Evolutionary conservation across 805 yeast species (phyloP), one percentile per base, ranked within the genome.

Genomic region (Saturnispora besseyi): DNA sequence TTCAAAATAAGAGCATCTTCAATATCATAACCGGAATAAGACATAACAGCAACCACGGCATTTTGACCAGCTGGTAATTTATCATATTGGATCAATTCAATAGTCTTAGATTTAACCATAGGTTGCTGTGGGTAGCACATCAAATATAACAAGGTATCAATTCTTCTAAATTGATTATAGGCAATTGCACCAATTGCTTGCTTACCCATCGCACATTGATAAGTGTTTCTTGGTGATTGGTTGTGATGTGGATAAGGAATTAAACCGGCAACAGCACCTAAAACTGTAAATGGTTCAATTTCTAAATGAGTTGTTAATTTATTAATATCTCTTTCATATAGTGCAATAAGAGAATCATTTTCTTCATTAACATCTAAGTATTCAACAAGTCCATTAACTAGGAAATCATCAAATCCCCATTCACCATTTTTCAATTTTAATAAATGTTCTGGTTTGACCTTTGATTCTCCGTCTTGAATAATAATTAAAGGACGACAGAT

Each of bases 91-190:
- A 93, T 91, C 54, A 93, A 74, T 69, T 93, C 99, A 57, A 93
- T 93, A 0, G 99, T 93, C 65, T 89, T 87, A 4, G 98, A 89
- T 70, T 93, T 93, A 28, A 93, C 99, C 98, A 93, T 87, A 0
- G 99, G 99, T 65, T 93, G 98, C 69, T 93, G 98, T 4, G 99
- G 99, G 63, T 93, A 93, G n/a, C 89, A 96, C 96, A 93, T 87
- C 56, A 93, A 74, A 62, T 93, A 93, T 56, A 93, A 72, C 62
- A 93, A 70, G 1, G 99, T 93, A 63, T 93, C 99, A 57, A 93
- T 91, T 67, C 99, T 82, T 63, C 88, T 79, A 71, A 93, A 87
- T 69, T 93, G 99, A 67, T 93, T 93, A 66, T 93, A 93, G 10
- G 95, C 96, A 68, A 93, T 93, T 2, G 98, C 98, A 58, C 99